These are phyloP conservation scores for Dioscorea zingiberensis DNA, from an alignment of 106 monocot species.

Conservation along the genomic window DNA sequence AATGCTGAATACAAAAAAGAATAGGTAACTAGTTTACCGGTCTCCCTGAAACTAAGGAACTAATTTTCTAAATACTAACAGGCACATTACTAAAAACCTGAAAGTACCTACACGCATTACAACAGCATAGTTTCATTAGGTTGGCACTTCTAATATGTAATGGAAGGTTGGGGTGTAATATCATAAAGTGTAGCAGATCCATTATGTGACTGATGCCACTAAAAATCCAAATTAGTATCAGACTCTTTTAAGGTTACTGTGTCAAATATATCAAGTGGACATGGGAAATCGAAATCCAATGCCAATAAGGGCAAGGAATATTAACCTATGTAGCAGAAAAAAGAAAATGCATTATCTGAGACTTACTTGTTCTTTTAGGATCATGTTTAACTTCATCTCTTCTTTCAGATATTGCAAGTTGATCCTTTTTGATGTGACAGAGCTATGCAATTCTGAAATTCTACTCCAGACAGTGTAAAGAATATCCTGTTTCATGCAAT, in stretches of 20 bases:
- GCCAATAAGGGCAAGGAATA: background rate
- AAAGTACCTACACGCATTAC: background rate
- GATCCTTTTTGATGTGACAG: conserved; percentile 45
- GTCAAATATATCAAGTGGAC: background rate
- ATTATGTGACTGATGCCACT: background rate
- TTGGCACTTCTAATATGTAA: too few species aligned
- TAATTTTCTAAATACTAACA: background rate
- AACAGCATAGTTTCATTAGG: too few species aligned
- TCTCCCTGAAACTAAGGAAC: background rate
- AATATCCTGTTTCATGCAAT: conserved; percentile 43
- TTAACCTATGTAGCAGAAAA: background rate
- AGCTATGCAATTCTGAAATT: conserved; percentile 44
- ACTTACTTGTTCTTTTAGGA: conserved; percentile 80
- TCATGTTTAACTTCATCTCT: conserved; percentile 39
- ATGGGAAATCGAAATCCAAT: background rate
- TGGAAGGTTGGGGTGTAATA: background rate
- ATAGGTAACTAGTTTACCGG: too few species aligned
- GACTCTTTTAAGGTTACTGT: background rate
- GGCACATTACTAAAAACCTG: background rate
- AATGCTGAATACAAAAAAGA: background rate
- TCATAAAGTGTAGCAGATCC: background rate
- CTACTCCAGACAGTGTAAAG: conserved; percentile 47
- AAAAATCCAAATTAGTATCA: background rate
- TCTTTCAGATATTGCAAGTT: conserved; percentile 43
- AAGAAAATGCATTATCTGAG: background rate